Evolutionary conservation across 192 early-diverging fungal species (phyloP).

Genomic region (Nowakowskiella sp.): DNA sequence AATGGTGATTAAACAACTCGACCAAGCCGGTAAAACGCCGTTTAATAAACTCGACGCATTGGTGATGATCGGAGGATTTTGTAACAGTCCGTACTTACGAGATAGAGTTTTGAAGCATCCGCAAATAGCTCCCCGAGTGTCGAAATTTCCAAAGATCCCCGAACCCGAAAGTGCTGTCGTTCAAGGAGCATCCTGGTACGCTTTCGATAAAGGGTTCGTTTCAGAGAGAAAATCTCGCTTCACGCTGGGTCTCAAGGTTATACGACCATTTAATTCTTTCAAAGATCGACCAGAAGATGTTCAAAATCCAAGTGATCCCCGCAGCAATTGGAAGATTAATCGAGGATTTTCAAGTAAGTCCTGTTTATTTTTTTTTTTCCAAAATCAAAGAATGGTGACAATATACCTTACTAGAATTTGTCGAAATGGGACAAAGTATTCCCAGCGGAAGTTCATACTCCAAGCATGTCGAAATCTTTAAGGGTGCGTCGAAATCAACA

Average conservation of each 20-base stretch:
- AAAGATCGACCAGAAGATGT: neutral
- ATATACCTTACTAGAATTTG: no score
- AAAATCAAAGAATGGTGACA: no score
- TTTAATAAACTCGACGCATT: neutral
- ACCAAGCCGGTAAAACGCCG: neutral
- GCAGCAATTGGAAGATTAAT: no score
- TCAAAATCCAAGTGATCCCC: neutral
- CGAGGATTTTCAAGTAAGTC: no score
- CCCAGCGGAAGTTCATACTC: no score
- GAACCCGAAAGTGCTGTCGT: neutral
- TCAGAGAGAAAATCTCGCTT: neutral
- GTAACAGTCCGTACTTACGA: neutral
- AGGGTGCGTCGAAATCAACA: no score
- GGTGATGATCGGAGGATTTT: neutral
- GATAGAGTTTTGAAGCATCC: neutral
- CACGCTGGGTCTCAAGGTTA: neutral
- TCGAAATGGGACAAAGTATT: no score
- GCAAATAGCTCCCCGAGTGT: neutral
- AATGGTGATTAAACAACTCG: neutral
- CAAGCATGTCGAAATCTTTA: no score
- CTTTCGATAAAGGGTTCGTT: neutral
- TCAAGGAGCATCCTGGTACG: neutral
- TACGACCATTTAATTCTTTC: neutral
- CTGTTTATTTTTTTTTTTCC: no score
- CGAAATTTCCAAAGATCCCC: neutral